A percentile compares a stretch with the other conserved stretches of the same genome.
phyloP scores from a whole-genome alignment of 345 rosid genomes.

The sweet orange (Citrus sinensis) region DNA sequence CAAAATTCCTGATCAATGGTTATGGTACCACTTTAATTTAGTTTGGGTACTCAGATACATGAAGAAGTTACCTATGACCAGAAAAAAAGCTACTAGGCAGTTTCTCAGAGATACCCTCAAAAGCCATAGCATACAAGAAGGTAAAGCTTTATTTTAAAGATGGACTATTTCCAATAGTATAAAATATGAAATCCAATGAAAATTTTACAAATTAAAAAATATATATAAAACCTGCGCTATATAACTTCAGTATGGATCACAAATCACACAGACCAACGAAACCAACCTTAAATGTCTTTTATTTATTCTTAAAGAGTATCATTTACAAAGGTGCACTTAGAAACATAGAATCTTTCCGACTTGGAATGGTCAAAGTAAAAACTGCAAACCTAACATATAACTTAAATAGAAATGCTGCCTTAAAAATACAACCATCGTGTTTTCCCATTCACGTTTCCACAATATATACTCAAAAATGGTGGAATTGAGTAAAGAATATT shows the following conservation, averaged over 20 bases:
- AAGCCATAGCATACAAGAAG: neutral
- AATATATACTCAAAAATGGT: constrained; percentile 16
- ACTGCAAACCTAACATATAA: constrained; percentile 15
- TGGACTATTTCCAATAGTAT: neutral
- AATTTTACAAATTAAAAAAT: neutral
- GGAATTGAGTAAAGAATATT: neutral
- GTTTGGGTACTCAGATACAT: too few relatives aligned
- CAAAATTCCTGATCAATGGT: too few relatives aligned
- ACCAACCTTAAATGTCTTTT: constrained; percentile 5
- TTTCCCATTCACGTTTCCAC: constrained; percentile 12
- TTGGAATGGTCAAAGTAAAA: constrained; percentile 12
- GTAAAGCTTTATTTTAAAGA: neutral
- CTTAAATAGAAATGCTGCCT: neutral
- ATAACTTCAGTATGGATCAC: neutral
- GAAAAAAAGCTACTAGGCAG: neutral
- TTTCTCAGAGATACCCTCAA: neutral
- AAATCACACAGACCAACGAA: neutral
- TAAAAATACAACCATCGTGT: neutral
- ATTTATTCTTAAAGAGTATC: constrained; percentile 6
- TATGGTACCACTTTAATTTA: too few relatives aligned
- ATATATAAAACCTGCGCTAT: neutral
- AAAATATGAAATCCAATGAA: neutral
- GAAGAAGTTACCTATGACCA: too few relatives aligned
- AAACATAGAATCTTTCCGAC: neutral
- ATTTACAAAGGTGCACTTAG: constrained; percentile 24